These are phyloP conservation scores for Mortierella sp. DNA, from an alignment of 371 early-diverging fungal genomes.

Conservation along the genomic window DNA sequence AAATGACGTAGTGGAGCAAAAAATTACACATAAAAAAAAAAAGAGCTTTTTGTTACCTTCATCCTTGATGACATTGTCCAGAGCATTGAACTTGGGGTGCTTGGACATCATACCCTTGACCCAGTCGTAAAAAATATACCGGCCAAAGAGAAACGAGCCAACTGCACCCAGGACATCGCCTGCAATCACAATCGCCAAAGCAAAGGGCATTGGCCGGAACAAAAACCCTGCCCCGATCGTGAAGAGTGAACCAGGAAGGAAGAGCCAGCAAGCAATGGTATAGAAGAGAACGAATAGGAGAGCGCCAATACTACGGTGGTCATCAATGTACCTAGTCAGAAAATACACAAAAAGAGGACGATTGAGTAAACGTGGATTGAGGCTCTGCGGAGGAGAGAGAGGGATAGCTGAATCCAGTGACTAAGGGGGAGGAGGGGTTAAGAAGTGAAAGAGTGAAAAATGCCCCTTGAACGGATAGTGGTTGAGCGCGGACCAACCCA, in stretches of 20 bases:
- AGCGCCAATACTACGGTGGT: constrained; percentile 43
- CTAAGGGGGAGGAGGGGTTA: background rate
- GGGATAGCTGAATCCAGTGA: no score
- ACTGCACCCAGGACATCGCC: constrained; percentile 51
- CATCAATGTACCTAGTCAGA: constrained; percentile 38
- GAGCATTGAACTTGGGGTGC: constrained; percentile 41
- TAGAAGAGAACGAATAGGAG: constrained; percentile 47
- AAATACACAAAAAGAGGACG: background rate
- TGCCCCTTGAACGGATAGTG: background rate
- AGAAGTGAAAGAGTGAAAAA: background rate
- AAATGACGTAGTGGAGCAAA: background rate
- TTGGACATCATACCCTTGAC: constrained; percentile 50
- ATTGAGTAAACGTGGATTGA: background rate
- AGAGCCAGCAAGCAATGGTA: constrained; percentile 47
- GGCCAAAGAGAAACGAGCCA: constrained; percentile 53
- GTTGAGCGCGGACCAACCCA: no score
- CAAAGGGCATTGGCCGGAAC: constrained; percentile 53
- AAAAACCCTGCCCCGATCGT: constrained; percentile 55
- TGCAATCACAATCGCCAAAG: constrained; percentile 38
- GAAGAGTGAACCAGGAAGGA: constrained; percentile 54
- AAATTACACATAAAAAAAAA: background rate
- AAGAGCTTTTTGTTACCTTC: constrained; percentile 34
- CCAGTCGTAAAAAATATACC: constrained; percentile 54
- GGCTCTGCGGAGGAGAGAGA: no score
- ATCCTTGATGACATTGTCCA: constrained; percentile 52